These are phyloP conservation scores for Pelargonium nanum DNA, from an alignment of 345 rosid species.

Conservation along the genomic window DNA sequence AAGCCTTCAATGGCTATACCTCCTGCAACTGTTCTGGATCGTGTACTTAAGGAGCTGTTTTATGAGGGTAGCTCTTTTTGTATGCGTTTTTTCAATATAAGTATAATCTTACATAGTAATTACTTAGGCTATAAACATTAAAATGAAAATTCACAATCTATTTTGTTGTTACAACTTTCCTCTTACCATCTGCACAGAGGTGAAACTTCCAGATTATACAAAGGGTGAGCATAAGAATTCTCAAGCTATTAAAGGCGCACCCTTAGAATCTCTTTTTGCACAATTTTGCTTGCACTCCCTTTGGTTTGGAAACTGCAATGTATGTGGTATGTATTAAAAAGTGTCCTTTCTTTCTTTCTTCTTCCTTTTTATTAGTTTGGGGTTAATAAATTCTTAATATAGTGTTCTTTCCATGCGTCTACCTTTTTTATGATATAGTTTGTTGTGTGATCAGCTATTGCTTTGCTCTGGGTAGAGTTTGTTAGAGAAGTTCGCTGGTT, in stretches of 20 bases:
- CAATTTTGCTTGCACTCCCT: constrained; percentile 76
- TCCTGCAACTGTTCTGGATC: constrained; percentile 76
- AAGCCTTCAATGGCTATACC: constrained; percentile 74
- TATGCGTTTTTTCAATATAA: not conserved
- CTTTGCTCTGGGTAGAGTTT: constrained; percentile 87
- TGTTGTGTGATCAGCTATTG: constrained; percentile 52
- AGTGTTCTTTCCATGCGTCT: not conserved
- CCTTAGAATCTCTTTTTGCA: constrained; percentile 66
- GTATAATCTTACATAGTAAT: not conserved
- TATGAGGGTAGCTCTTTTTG: constrained; percentile 44
- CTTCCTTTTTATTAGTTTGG: too few relatives aligned
- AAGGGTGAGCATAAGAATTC: constrained; percentile 60
- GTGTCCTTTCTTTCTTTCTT: not conserved
- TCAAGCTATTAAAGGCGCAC: constrained; percentile 82
- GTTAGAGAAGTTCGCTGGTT: constrained; percentile 96
- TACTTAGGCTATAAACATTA: not conserved
- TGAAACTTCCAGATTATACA: constrained; percentile 32
- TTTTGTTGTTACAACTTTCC: not conserved
- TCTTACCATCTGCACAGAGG: constrained; percentile 34
- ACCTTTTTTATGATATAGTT: constrained; percentile 7
- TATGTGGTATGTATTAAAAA: constrained; percentile 57
- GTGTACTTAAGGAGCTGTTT: constrained; percentile 86
- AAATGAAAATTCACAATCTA: not conserved
- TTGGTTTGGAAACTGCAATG: constrained; percentile 90
- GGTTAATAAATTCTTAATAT: not conserved